Conservation (phyloP, 2,329 filamentous ascomycete genomes). For the Colletotrichum simmondsii region DNA sequence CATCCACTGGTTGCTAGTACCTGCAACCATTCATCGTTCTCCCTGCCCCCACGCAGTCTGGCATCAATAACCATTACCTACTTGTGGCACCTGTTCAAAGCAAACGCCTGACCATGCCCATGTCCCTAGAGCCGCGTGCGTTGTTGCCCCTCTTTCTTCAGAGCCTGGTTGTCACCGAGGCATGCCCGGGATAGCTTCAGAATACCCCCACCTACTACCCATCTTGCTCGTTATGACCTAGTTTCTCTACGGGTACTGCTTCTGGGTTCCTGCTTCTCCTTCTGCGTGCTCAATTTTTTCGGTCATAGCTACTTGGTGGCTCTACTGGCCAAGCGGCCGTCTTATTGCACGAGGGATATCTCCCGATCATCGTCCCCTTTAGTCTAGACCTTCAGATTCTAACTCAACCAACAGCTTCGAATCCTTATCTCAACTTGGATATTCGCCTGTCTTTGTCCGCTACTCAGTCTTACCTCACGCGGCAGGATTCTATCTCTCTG, state of each 20-base stretch:
- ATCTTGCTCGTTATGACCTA: constrained; percentile 2
- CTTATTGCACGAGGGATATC: neutral
- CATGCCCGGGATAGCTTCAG: constrained; percentile 30
- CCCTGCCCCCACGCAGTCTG: constrained; percentile 18
- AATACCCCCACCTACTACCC: constrained; percentile 18
- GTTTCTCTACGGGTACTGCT: constrained; percentile 16
- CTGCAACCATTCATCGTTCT: constrained; percentile 24
- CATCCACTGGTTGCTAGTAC: constrained; percentile 21
- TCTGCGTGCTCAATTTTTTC: constrained; percentile 5
- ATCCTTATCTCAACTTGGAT: neutral
- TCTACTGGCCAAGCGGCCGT: constrained; percentile 22
- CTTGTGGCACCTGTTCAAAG: neutral
- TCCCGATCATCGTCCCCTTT: neutral
- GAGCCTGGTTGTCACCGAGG: constrained; percentile 21
- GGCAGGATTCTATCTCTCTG: neutral
- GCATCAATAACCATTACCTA: constrained; percentile 3
- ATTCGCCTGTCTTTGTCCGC: neutral
- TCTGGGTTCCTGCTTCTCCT: constrained; percentile 19
- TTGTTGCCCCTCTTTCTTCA: neutral
- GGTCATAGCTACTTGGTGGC: constrained; percentile 10
- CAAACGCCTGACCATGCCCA: constrained; percentile 17
- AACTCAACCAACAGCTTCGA: constrained; percentile 26
- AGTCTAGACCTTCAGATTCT: constrained; percentile 3
- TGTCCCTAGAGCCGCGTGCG: neutral
- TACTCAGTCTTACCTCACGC: neutral